Evolutionary conservation across 1,284 basidiomycete genomes (phyloP), one percentile per base, ranked within the genome.

Genomic region (Apiotrichum laibachii): DNA sequence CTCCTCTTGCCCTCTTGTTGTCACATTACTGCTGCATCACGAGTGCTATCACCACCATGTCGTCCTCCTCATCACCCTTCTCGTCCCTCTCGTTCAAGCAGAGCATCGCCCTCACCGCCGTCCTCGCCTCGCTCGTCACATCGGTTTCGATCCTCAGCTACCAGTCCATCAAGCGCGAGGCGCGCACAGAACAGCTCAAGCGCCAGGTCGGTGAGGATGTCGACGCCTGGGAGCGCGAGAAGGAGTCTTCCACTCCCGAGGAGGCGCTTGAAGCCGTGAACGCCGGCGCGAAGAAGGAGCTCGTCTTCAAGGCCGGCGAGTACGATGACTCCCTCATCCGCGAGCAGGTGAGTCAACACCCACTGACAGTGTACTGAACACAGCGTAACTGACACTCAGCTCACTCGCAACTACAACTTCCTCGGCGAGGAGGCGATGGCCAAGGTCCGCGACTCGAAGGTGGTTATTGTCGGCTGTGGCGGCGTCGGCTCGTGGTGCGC

Each of bases 401-500:
- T 99, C 42, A 89, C 93, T 8, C 82, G 96, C 48, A 97, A 98
- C 78, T 97, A 96, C 73, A 87, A 89, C 21, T 97, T 99, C 79
- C 88, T 99, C 50, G 92, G 92, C 0, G 90, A 95, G 37, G 88
- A 93, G 40, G 85, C 86, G 26, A 96, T 98, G 92, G 73, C 79
- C 13, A 86, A 85, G 68, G 83, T 99, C 46, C 82, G 96, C 58
- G 75, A 83, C 22, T 85, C 86, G 9, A 86, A 83, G 19, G 92
- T 98, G 5, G 90, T 92, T 21, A 82, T 99, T 22, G 78, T 99
- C 10, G 96, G 96, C 5, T 92, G 93, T 64, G 96, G 96, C 58
- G 96, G 96, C 7, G 96, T 99, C 1, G 94, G 95, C 0, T 92
- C 89, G 67, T 95, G 92, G 88, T 89, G 88, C 31, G 93, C 95